phyloP scores from a whole-genome alignment of 2,329 filamentous ascomycete species.

The Ascochyta rabiei region DNA sequence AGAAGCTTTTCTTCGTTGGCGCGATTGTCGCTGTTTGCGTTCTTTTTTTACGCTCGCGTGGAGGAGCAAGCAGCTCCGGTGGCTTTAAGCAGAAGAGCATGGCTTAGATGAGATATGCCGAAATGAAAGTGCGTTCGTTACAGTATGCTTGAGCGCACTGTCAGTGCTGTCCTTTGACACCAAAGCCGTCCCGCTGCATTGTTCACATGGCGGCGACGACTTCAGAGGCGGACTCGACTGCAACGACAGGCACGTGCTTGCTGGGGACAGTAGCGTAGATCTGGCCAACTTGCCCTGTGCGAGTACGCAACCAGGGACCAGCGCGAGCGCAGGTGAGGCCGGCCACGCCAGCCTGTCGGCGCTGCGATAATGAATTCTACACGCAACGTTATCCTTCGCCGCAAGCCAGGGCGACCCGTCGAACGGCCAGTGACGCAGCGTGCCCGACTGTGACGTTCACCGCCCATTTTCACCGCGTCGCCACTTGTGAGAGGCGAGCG shows the following conservation, averaged over 20 bases:
- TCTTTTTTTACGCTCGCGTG: conserved; percentile 48
- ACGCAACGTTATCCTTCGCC: conserved; percentile 3
- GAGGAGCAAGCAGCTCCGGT: conserved; percentile 23
- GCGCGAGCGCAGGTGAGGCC: neutral
- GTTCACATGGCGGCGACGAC: neutral
- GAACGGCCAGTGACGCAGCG: conserved; percentile 20
- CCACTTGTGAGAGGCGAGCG: conserved; percentile 21
- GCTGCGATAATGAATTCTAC: conserved; percentile 2
- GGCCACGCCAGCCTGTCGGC: conserved; percentile 7
- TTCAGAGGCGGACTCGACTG: neutral
- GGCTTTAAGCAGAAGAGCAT: conserved; percentile 49
- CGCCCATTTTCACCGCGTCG: conserved; percentile 34
- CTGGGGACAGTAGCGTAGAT: conserved; percentile 6
- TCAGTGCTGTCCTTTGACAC: too few relatives aligned
- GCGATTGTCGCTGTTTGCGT: conserved; percentile 52
- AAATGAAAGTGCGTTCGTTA: conserved; percentile 16
- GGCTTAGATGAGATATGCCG: conserved; percentile 37
- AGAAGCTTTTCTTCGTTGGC: conserved; percentile 54
- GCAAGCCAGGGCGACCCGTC: conserved; percentile 5
- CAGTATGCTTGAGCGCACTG: neutral
- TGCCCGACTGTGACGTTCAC: conserved; percentile 26
- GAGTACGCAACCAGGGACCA: conserved; percentile 3
- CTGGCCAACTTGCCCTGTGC: conserved; percentile 14
- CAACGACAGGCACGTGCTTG: conserved; percentile 16
- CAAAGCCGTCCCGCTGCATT: neutral